Base-by-base conservation (phyloP, 2,329 filamentous ascomycete genomes). In the Leptosphaerulina australis region DNA sequence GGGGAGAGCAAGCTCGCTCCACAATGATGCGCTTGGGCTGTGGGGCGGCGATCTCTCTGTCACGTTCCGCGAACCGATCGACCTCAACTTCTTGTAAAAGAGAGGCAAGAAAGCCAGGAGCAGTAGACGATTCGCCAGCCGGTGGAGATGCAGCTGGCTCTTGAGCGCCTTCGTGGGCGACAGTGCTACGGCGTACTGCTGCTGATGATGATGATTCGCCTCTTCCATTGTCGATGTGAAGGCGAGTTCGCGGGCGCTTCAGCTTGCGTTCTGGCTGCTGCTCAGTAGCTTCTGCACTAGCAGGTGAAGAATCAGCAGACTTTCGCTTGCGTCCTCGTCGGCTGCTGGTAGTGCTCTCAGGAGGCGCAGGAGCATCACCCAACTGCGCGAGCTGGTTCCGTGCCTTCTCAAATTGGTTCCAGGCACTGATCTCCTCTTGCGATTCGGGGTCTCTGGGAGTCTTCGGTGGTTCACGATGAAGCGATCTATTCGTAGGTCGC, bases 391-490 rank as follows among this genome's bases (percentile, higher is more conserved):
- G 58, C 73, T 54, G 81, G 53, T 92, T 87, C 57, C 90, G 83
- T 33, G 90, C 91, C 70, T 87, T 89, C 61, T 97, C 92, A 56
- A 97, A 87, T 15, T 89, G 91, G 55, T 91, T 90, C 94, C 93
- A 97, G 3, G 93, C 91, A 50, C 86, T 82, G 44, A 88, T 81
- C 71, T 96, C 91, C 61, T 96, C 91, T 31, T 86, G 77, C 6
- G 88, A 88, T 71, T 95, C 89, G 28, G 84, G 83, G 31, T 85
- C 81, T 25, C 82, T 82, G 12, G 74, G 76, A n/a, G 67, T 62
- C 65, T 77, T 65, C 67, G 75, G 64, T 60, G 62, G 60, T 17
- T 72, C 66, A 35, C 65, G 69, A 55, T 69, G 64, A 14, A 72
- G 50, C 12, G 63, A 41, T 34, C 60, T 62, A 35, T 70, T 70